A percentile compares a stretch with the other conserved stretches of the same genome.
phyloP scores from a whole-genome alignment of 805 yeast genomes.

The Starmerella asiatica region DNA sequence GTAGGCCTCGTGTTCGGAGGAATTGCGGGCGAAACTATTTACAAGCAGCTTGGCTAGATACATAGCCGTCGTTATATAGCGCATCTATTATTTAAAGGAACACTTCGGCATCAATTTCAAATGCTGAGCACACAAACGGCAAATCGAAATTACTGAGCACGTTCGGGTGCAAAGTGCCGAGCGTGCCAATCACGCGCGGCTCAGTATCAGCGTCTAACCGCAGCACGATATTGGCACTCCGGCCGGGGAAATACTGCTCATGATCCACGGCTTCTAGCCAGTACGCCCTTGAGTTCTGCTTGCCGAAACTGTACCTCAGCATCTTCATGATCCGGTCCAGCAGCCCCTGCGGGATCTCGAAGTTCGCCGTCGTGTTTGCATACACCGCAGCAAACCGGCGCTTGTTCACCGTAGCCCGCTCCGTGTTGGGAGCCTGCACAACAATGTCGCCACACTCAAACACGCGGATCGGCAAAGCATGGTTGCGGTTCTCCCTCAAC shows the following conservation, averaged over 20 bases:
- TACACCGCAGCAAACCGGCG: conserved; percentile 90
- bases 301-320: conserved; percentile 71
- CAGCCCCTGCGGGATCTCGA: conserved; percentile 87
- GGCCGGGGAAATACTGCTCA: conserved; percentile 84
- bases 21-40: conserved; percentile 61
- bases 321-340: conserved; percentile 93
- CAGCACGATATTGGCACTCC: conserved; percentile 82
- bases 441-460: conserved; percentile 94
- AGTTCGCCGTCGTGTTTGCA: conserved; percentile 91
- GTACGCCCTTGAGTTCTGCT: conserved; percentile 48
- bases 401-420: conserved; percentile 82
- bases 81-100: conserved; percentile 30
- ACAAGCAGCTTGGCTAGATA: conserved; percentile 27
- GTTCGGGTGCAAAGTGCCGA: conserved; percentile 94
- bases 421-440: conserved; percentile 61
- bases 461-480: conserved; percentile 84
- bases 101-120: conserved; percentile 79
- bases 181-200: conserved; percentile 39
- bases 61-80: neutral
- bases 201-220: conserved; percentile 29
- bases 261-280: conserved; percentile 28
- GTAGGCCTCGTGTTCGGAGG: conserved; percentile 72
- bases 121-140: conserved; percentile 83
- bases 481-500: conserved; percentile 89
- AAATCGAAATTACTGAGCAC: conserved; percentile 77